A percentile compares a stretch with the other conserved stretches of the same genome.
phyloP scores from a whole-genome alignment of 2,329 filamentous ascomycete genomes.

The Calonectria pauciramosa region DNA sequence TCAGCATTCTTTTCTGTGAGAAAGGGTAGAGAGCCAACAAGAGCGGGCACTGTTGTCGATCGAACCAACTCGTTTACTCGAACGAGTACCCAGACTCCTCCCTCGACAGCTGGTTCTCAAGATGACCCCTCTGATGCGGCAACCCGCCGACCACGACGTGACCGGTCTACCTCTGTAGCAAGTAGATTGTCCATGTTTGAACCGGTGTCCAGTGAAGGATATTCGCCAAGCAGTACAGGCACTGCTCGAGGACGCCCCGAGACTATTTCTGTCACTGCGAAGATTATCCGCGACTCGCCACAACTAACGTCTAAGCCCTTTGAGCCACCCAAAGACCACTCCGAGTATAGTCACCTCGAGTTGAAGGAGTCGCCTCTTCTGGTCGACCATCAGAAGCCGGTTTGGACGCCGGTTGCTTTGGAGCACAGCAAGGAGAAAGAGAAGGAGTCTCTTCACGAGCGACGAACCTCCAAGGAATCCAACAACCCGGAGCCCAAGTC shows the following conservation, averaged over 20 bases:
- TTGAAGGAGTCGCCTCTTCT: slow-evolving; percentile 71
- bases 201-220: slow-evolving; percentile 40
- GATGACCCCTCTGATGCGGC: slow-evolving; percentile 62
- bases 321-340: slow-evolving; percentile 57
- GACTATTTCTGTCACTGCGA: slow-evolving; percentile 89
- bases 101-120: slow-evolving; percentile 53
- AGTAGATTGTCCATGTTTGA: slow-evolving; percentile 71
- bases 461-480: slow-evolving; percentile 60
- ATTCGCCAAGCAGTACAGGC: slow-evolving; percentile 48
- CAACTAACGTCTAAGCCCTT: slow-evolving; percentile 57
- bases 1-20: slow-evolving; percentile 73
- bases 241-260: slow-evolving; percentile 69
- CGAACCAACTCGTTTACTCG: slow-evolving; percentile 56
- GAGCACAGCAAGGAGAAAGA: slow-evolving; percentile 54
- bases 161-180: slow-evolving; percentile 67
- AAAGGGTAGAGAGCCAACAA: slow-evolving; percentile 60
- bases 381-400: slow-evolving; percentile 65
- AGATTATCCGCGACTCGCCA: slow-evolving; percentile 78
- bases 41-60: slow-evolving; percentile 62
- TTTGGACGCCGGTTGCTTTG: slow-evolving; percentile 45
- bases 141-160: slow-evolving; percentile 52
- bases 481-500: slow-evolving; percentile 46
- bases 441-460: slow-evolving; percentile 60
- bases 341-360: slow-evolving; percentile 63
- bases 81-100: slow-evolving; percentile 47